Evolutionary conservation across 2,329 filamentous ascomycete genomes (phyloP).

Genomic region (Aschersonia sp.): DNA sequence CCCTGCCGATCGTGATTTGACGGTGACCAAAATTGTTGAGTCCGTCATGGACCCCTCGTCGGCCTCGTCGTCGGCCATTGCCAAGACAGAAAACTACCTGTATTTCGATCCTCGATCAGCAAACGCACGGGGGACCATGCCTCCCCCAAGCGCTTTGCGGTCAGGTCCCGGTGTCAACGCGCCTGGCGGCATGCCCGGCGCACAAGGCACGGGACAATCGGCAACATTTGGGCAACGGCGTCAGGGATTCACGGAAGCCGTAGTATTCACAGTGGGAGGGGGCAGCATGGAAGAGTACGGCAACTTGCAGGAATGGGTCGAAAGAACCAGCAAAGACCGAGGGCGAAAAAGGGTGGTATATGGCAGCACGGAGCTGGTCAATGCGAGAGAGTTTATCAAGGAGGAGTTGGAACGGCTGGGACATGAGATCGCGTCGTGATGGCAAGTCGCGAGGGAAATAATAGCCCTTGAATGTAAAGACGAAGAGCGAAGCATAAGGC

Average conservation of each 20-base stretch:
- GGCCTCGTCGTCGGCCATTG: slow-evolving; percentile 80
- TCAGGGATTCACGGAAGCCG: slow-evolving; percentile 78
- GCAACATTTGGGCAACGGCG: slow-evolving; percentile 84
- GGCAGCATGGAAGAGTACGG: slow-evolving; percentile 99
- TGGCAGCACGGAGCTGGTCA: slow-evolving; percentile 75
- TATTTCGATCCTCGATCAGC: slow-evolving; percentile 94
- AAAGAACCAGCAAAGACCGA: slow-evolving; percentile 53
- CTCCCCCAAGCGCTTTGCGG: slow-evolving; percentile 54
- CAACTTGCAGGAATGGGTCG: slow-evolving; percentile 92
- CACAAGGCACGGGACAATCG: slow-evolving; percentile 44
- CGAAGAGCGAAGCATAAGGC: too few relatives aligned
- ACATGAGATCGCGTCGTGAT: slow-evolving; percentile 31
- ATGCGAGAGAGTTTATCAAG: slow-evolving; percentile 51
- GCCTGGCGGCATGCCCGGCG: slow-evolving; percentile 36
- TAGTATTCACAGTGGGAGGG: slow-evolving; percentile 90
- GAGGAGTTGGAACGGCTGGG: slow-evolving; percentile 51
- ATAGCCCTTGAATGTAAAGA: too few relatives aligned
- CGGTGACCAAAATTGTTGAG: slow-evolving; percentile 94
- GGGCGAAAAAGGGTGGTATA: slow-evolving; percentile 77
- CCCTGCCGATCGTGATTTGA: slow-evolving; percentile 90
- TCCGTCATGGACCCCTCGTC: slow-evolving; percentile 93
- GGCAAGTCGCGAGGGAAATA: too few relatives aligned
- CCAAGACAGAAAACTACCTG: slow-evolving; percentile 90
- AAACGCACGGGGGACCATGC: slow-evolving; percentile 84
- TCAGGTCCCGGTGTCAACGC: slow-evolving; percentile 24